Evolutionary conservation across 495 filamentous ascomycete genomes (phyloP).

Genomic region (Penicillium goetzii): DNA sequence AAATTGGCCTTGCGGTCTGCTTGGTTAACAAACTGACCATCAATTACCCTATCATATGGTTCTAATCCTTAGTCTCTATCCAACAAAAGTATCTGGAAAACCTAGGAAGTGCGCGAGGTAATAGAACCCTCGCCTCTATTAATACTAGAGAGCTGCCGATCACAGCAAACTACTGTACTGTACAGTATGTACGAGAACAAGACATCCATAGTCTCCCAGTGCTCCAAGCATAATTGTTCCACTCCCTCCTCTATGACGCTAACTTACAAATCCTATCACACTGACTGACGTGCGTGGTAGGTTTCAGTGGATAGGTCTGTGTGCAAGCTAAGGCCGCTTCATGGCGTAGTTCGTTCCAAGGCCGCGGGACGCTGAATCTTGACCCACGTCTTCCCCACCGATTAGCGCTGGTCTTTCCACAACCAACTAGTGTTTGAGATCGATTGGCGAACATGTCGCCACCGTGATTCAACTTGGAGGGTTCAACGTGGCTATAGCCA

Average conservation of each 20-base stretch:
- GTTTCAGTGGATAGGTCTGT: background rate
- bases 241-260: background rate
- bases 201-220: background rate
- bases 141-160: background rate
- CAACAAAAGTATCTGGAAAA: no score
- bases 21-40: background rate
- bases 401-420: background rate
- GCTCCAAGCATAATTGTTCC: background rate
- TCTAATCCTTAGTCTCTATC: background rate
- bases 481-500: background rate
- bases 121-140: no score
- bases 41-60: background rate
- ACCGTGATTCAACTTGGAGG: background rate
- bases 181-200: background rate
- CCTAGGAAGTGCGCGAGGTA: no score
- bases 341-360: background rate
- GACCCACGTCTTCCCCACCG: constrained; percentile 5
- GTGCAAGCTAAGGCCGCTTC: background rate
- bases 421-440: constrained; percentile 1
- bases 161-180: background rate
- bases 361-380: background rate
- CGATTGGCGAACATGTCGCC: constrained; percentile 8
- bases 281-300: background rate
- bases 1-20: no score
- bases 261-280: no score